Evolutionary conservation across 257 asterid genomes (phyloP), one percentile per base, ranked within the genome.

Genomic region (Haberlea rhodopensis): DNA sequence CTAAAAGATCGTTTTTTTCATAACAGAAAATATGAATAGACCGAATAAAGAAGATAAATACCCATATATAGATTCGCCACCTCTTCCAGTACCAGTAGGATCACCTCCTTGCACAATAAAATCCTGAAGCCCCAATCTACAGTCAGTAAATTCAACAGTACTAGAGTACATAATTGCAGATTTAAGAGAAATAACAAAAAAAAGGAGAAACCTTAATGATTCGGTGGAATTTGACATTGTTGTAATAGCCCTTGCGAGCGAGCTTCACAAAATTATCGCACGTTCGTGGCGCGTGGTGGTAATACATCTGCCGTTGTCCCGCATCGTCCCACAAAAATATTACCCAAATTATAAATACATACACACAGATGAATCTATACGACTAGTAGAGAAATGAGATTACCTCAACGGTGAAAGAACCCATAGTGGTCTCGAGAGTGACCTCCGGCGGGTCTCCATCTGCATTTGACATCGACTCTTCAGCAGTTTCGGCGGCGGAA

Each of bases 31-130:
- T n/a, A n/a, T n/a, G n/a, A n/a, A n/a, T n/a, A n/a, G n/a, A n/a
- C n/a, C n/a, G 21, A 48, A 40, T 26, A 24, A 11, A 15, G 5
- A 6, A 65, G 37, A 46, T 0, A 29, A 23, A 62, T 70, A 86
- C 99, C 97, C 99, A 21, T 89, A 87, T 62, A 89, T 89, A 57
- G 99, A 92, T 78, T 89, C 97, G 62, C 99, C 99, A 0, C 97
- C 99, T 49, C 95, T 86, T 7, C 97, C 99, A 13, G 97, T 92
- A 57, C 89, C 99, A 46, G 99, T 92, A 32, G 99, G 99, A 34
- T 92, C 99, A 53, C 99, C 99, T 69, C 97, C 99, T 83, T 92
- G 99, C 51, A 89, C 95, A 31, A 89, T 73, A 56, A 92, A 92
- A 72, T 90, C 97, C 95, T 90, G 75, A 20, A 52, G 57, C 37